Evolutionary conservation across 345 rosid species (phyloP).

Genomic region (Mangifera indica): DNA sequence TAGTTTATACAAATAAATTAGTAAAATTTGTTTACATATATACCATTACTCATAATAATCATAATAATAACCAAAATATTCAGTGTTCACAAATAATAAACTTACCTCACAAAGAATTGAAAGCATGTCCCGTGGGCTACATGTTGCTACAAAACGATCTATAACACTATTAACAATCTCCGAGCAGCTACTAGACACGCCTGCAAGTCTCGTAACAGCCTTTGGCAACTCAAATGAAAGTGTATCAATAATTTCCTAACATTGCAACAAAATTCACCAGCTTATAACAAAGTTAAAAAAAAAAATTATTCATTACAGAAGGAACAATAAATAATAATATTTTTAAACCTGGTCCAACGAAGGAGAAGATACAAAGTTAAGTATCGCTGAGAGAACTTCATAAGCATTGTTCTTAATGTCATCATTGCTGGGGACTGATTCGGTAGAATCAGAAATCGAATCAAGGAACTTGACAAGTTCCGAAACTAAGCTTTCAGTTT

Average conservation of each 20-base stretch:
- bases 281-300: not conserved
- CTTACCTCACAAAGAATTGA: slow-evolving; percentile 79
- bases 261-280: slow-evolving; percentile 16
- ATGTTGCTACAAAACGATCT: slow-evolving; percentile 44
- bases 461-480: slow-evolving; percentile 54
- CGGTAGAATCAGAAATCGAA: slow-evolving; percentile 35
- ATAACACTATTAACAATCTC: slow-evolving; percentile 46
- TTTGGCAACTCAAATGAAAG: slow-evolving; percentile 77
- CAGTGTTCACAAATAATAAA: too few species aligned
- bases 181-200: slow-evolving; percentile 49
- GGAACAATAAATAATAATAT: not conserved
- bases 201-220: slow-evolving; percentile 57
- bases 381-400: slow-evolving; percentile 41
- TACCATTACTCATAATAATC: too few species aligned
- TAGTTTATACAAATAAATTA: too few species aligned
- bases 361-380: slow-evolving; percentile 44
- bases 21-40: too few species aligned
- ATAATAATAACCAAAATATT: not conserved
- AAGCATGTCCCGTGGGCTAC: slow-evolving; percentile 87
- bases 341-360: slow-evolving; percentile 51
- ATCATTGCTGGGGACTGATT: slow-evolving; percentile 31
- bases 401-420: slow-evolving; percentile 37
- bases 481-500: slow-evolving; percentile 37
- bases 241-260: slow-evolving; percentile 60
- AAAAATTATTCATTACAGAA: not conserved